Evolutionary conservation across 306 rosid genomes (phyloP).

Genomic region (Cucurbita pepo): DNA sequence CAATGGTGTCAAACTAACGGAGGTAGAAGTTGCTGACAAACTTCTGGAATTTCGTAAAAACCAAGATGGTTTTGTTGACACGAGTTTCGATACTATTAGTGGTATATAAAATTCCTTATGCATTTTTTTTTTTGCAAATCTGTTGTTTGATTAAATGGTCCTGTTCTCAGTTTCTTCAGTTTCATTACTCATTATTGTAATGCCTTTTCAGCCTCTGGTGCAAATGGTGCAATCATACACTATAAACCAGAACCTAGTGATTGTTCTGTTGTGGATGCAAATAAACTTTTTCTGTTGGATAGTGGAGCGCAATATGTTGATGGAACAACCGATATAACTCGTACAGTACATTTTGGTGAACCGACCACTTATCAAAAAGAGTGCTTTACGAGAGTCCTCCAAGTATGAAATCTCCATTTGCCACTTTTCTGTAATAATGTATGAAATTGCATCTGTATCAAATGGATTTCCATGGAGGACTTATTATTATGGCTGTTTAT

Average conservation of each 20-base stretch:
- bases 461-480: neutral
- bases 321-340: constrained; percentile 90
- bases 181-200: constrained; percentile 1
- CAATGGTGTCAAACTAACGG: constrained; percentile 38
- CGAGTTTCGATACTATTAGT: constrained; percentile 92
- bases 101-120: constrained; percentile 19
- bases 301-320: constrained; percentile 96
- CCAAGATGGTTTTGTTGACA: constrained; percentile 80
- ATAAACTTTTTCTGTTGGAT: constrained; percentile 75
- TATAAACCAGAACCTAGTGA: constrained; percentile 77
- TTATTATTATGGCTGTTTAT: neutral
- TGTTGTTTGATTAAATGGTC: neutral
- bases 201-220: constrained; percentile 60
- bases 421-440: neutral
- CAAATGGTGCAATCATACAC: constrained; percentile 93
- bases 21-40: constrained; percentile 72
- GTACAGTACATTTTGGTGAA: constrained; percentile 90
- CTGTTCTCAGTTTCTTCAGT: neutral
- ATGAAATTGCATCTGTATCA: neutral
- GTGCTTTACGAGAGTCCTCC: constrained; percentile 87
- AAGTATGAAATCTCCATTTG: constrained; percentile 24
- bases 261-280: constrained; percentile 62
- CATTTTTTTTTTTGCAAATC: neutral
- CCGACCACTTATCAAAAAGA: constrained; percentile 59
- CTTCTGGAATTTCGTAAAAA: constrained; percentile 79